A percentile compares a stretch with the other conserved stretches of the same genome.
Evolutionary conservation across 179 eudicot genomes (phyloP).

Genomic region (Beta macrorhiza): DNA sequence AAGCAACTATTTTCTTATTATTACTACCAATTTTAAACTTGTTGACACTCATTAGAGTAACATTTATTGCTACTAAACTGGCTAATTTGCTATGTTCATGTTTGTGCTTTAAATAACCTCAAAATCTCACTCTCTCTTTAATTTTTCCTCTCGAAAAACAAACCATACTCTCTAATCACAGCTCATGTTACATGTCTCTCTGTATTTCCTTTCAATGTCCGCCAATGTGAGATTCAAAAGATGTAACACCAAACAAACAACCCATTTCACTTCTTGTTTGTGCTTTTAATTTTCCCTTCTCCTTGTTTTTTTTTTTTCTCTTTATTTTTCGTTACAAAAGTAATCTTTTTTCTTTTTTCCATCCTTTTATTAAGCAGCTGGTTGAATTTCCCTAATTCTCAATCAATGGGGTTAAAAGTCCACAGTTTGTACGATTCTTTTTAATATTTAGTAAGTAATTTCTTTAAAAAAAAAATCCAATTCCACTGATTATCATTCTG

Average conservation of each 20-base stretch:
- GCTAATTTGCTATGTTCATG: background rate
- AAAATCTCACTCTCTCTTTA: too few relatives aligned
- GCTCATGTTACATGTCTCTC: constrained; percentile 10
- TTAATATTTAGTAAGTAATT: background rate
- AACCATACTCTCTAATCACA: constrained; percentile 6
- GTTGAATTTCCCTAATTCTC: background rate
- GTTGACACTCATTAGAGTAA: background rate
- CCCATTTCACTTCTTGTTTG: background rate
- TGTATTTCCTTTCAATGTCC: background rate
- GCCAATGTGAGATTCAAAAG: background rate
- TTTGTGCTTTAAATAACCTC: background rate
- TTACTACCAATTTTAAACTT: background rate
- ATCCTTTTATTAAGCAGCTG: too few relatives aligned
- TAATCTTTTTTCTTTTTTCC: background rate
- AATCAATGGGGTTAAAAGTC: background rate
- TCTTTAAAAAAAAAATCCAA: too few relatives aligned
- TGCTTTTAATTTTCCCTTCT: background rate
- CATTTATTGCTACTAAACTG: background rate
- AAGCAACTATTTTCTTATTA: too few relatives aligned
- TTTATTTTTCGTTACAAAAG: background rate
- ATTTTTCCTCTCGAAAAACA: background rate
- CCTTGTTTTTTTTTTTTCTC: background rate
- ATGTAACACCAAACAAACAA: too few relatives aligned
- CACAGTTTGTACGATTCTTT: constrained; percentile 5
- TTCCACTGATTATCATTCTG: too few relatives aligned